Evolutionary conservation across 441 rosid species (phyloP), one percentile per base, ranked within the genome.

Genomic region (Populus hybrid): DNA sequence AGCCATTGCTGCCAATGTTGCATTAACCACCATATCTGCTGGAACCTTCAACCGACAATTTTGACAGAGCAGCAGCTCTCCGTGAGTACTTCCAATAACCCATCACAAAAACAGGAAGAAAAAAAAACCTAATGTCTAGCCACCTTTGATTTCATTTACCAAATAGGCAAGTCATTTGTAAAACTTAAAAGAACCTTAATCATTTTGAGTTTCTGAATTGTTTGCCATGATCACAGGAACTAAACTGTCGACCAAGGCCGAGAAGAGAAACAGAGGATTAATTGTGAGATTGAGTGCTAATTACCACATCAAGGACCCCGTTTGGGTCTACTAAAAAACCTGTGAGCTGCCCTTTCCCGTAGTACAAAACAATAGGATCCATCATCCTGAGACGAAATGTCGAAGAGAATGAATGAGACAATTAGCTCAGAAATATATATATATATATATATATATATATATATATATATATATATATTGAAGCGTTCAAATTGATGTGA

Each of bases 1-100:
- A 14, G 97, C 97, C 20, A 95, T 90, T 81, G 99, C 98, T 79
- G 97, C 99, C 81, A 95, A 76, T 35, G 92, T 91, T 64, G 99
- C 97, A 79, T 95, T 95, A 2, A 92, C 98, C 3, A 95, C 99
- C 91, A 95, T 92, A 80, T 94, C 99, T 57, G 92, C 97, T 8
- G 98, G 99, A 36, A 95, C 95, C 95, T 90, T 84, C 65, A 79
- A 71, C 1, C 30, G 16, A 30, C 32, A 50, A 66, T 18, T n/a
- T 23, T 10, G 34, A 59, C 38, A 68, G 18, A 24, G 61, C 63
- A 73, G 6, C 72, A 77, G 67, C 30, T 12, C 50, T 61, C 1
- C 20, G 23, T 73, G 69, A 38, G 26, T 8, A 40, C 57, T 16
- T 50, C 1, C 57, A 50, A 46, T 46, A 46, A 46, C 57, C 57